Evolutionary conservation across 257 asterid genomes (phyloP).

Genomic region (Solanum dulcamara): DNA sequence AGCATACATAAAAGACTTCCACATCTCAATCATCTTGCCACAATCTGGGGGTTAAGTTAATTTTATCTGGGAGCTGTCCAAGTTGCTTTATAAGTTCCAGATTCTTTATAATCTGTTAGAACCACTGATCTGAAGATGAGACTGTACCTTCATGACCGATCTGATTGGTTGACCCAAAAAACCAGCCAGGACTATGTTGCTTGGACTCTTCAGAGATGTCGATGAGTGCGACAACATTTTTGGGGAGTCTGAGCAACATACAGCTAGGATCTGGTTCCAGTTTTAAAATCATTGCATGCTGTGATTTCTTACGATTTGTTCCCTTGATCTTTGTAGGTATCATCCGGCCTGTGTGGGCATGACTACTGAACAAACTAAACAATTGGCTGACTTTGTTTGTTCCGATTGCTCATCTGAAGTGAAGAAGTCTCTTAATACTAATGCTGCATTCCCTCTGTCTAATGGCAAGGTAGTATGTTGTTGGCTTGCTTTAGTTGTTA

Average conservation of each 20-base stretch:
- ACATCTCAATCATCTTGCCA: background rate
- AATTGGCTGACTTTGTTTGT: constrained; percentile 36
- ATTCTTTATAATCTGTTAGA: background rate
- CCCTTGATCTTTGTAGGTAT: constrained; percentile 32
- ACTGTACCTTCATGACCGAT: background rate
- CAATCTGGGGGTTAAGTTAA: background rate
- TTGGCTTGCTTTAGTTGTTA: background rate
- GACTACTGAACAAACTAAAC: constrained; percentile 41
- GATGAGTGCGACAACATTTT: background rate
- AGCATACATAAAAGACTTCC: background rate
- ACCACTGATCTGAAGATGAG: background rate
- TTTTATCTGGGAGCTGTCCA: background rate
- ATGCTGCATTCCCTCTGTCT: background rate
- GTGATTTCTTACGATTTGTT: background rate
- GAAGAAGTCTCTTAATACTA: constrained; percentile 16
- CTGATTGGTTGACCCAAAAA: background rate
- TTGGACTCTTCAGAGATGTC: background rate
- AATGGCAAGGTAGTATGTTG: constrained; percentile 25
- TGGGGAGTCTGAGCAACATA: background rate
- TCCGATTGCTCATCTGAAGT: constrained; percentile 28
- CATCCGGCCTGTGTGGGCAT: constrained; percentile 60
- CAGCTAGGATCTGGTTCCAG: background rate
- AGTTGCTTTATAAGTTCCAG: background rate
- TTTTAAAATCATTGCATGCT: background rate
- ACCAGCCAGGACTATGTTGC: background rate